These are phyloP conservation scores for Tubosaeta sp. DNA, from an alignment of 768 basidiomycete genomes.

Conservation along the genomic window DNA sequence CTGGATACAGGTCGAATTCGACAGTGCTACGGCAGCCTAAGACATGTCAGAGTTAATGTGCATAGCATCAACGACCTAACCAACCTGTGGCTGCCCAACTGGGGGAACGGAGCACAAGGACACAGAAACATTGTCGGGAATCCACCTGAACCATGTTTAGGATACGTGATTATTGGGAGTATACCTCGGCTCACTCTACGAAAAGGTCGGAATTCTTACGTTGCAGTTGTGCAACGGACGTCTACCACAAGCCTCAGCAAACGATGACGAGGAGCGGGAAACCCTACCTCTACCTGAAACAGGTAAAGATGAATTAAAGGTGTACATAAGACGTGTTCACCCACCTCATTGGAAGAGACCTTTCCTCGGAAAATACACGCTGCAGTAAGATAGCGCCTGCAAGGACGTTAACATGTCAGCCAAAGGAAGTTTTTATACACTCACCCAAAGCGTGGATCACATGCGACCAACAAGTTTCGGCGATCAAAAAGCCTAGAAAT, in stretches of 20 bases:
- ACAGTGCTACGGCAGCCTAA: conserved; percentile 64
- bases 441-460: conserved; percentile 74
- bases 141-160: conserved; percentile 53
- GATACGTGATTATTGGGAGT: not conserved
- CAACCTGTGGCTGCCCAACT: conserved; percentile 67
- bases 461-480: conserved; percentile 76
- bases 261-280: not conserved
- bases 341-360: conserved; percentile 74
- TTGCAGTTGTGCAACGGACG: conserved; percentile 70
- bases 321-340: conserved; percentile 19
- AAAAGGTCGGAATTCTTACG: conserved; percentile 68
- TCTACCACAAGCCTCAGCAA: conserved; percentile 36
- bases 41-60: conserved; percentile 9
- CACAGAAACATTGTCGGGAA: conserved; percentile 86
- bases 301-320: conserved; percentile 3
- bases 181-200: conserved; percentile 57
- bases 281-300: conserved; percentile 49
- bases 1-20: conserved; percentile 81
- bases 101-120: conserved; percentile 81
- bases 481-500: conserved; percentile 67
- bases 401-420: not conserved
- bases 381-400: conserved; percentile 80
- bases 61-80: conserved; percentile 11
- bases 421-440: not conserved
- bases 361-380: conserved; percentile 86